Base-by-base conservation (phyloP, 176 grass and related monocot species). In the Avena atlantica region DNA sequence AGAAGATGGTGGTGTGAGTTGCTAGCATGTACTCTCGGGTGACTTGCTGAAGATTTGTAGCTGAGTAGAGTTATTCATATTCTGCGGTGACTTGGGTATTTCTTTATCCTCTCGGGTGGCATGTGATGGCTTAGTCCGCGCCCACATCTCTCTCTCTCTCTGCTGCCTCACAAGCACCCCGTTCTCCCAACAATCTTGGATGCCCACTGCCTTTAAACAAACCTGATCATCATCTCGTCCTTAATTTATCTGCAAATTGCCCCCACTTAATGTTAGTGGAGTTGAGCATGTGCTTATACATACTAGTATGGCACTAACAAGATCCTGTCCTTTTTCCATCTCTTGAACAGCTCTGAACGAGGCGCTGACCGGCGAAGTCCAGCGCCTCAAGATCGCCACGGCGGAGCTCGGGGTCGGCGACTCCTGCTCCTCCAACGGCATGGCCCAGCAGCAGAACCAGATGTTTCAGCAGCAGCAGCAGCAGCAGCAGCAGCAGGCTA, bases 321-420 rank as follows among this genome's bases (percentile, higher is more conserved):
- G 37, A 40, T 5, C 37, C 4, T 73, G 14, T 20, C 37, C 1
- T 24, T 78, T 20, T n/a, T 20, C 52, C 53, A 45, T 20, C 56
- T 53, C 13, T 78, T 65, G 45, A 78, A 61, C 89, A 99, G 97
- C 97, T 50, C 78, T 99, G 74, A 99, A 99, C 52, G 97, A 97
- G 70, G 92, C 97, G 8, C 89, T 99, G 85, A 97, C 87, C 9
- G 37, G 77, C 12, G 94, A 99, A 83, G 94, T 99, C 64, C 97
- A 96, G 21, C 94, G 92, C 50, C 89, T 97, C 71, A 99, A 99
- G 86, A 69, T 97, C 66, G 83, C 91, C 34, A 82, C 82, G 3
- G 61, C 77, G 23, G 91, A 91, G 88, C 69, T 96, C 20, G 87
- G 85, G 10, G 84, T 93, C 29, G 89, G 85, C 10, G 92, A 94